Percentiles rank a stretch among this genome's conserved stretches.
These are phyloP conservation scores for Amyloporia xantha DNA, from an alignment of 768 basidiomycete genomes.

Conservation along the genomic window DNA sequence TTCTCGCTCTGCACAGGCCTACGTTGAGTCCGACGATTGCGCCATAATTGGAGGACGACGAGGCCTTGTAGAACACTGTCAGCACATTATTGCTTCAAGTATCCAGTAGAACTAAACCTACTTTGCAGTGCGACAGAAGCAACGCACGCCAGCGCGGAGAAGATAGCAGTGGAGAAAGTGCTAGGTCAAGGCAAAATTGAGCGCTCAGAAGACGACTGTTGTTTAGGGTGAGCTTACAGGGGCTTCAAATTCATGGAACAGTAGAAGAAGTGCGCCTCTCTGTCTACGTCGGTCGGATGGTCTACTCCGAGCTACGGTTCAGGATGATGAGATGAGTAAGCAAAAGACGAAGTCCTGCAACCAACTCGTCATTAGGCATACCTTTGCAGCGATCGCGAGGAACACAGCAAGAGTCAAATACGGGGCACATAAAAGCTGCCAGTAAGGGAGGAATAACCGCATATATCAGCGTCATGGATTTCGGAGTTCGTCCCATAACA, in stretches of 20 bases:
- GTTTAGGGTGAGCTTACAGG: too few relatives aligned
- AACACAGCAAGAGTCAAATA: slow-evolving; percentile 15
- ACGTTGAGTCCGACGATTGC: background rate
- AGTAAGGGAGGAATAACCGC: too few relatives aligned
- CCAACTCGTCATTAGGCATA: too few relatives aligned
- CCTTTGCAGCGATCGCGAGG: slow-evolving; percentile 12
- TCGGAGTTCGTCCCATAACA: too few relatives aligned
- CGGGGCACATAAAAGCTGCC: slow-evolving; percentile 10
- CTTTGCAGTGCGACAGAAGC: slow-evolving; percentile 16
- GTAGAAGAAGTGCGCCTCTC: slow-evolving; percentile 21
- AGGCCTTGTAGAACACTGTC: too few relatives aligned
- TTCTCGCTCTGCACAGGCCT: background rate
- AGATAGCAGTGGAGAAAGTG: slow-evolving; percentile 11
- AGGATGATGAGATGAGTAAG: too few relatives aligned
- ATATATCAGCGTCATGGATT: too few relatives aligned
- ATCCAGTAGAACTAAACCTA: too few relatives aligned
- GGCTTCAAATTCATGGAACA: slow-evolving; percentile 20
- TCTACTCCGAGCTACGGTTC: slow-evolving; percentile 13
- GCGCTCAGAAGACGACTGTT: too few relatives aligned
- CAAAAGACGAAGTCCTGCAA: too few relatives aligned
- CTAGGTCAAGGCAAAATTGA: too few relatives aligned
- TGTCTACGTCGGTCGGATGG: slow-evolving; percentile 18
- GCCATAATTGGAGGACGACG: background rate
- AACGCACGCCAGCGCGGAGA: slow-evolving; percentile 20
- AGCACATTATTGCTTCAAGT: too few relatives aligned